Evolutionary conservation across 495 filamentous ascomycete species (phyloP), one percentile per base, ranked within the genome.

Genomic region (Hypomontagnella monticulosa): DNA sequence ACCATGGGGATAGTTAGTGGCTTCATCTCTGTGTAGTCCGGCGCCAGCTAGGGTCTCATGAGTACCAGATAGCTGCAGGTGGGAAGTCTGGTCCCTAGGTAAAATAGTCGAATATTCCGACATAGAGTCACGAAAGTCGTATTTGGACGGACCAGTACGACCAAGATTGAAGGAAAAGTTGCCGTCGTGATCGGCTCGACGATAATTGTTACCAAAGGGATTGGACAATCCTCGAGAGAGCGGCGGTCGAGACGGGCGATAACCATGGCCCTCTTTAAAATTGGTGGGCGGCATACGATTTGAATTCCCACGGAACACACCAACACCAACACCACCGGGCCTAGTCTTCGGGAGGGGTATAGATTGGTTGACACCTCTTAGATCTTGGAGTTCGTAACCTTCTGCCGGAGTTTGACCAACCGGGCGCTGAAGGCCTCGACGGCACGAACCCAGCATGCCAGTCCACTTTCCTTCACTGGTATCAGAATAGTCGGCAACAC

Each of bases 401-500:
- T 42, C 47, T 2, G 48, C 30, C 3, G 27, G 30, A 4, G 32
- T 40, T 3, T 55, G 50, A 4, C 16, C 33, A 1, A 40, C 43
- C 0, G 70, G 72, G 32, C 69, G 67, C 23, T 70, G 67, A 3
- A 78, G 6, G n/a, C 78, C 71, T 4, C 55, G 67, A 5, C 73
- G 69, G 1, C 51, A 61, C 1, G 71, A 75, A 16, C 56, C 36
- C 37, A 68, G 70, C 3, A 14, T 43, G 30, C 69, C 54, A 16
- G 43, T 41, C 5, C 18, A 27, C 16, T 34, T 33, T 4, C 7
- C 20, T 14, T 69, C 51, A 19, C 59, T 55, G 18, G 52, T 57
- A 18, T 80, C 75, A 0, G 76, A 79, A 34, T 61, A 75, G 43
- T 76, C 67, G 0, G 77, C 78, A 33, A 79, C 66, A 38, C 77